These are phyloP conservation scores for Poronia punctata DNA, from an alignment of 495 filamentous ascomycete species.

Conservation along the genomic window DNA sequence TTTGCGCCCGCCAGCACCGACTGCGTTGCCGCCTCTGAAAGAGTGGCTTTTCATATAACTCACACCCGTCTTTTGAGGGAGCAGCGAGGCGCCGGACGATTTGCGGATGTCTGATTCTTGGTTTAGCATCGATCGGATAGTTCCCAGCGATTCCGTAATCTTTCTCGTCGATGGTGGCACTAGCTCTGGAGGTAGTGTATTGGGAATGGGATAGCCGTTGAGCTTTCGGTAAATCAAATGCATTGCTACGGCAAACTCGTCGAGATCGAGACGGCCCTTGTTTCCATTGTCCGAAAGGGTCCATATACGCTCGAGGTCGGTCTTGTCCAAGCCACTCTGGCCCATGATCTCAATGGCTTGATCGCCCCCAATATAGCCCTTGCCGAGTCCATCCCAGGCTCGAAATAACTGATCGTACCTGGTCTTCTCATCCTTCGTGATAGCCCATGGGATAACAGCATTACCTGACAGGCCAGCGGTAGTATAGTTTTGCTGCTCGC, in stretches of 20 bases:
- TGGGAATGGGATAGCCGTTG: constrained; percentile 93
- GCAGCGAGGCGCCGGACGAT: constrained; percentile 72
- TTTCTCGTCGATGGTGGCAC: constrained; percentile 95
- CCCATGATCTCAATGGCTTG: constrained; percentile 96
- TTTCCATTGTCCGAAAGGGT: constrained; percentile 90
- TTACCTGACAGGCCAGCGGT: constrained; percentile 84
- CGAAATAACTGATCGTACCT: constrained; percentile 94
- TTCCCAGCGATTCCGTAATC: constrained; percentile 82
- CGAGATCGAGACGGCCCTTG: constrained; percentile 87
- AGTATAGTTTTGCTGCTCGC: constrained; percentile 80
- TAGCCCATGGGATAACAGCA: constrained; percentile 94
- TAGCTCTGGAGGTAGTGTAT: constrained; percentile 83
- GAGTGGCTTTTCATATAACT: constrained; percentile 96
- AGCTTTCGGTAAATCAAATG: constrained; percentile 96
- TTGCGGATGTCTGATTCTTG: constrained; percentile 84
- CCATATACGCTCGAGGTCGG: constrained; percentile 90
- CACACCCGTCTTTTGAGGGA: constrained; percentile 94
- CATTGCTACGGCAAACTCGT: constrained; percentile 99
- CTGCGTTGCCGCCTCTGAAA: constrained; percentile 54
- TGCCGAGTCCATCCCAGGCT: constrained; percentile 92
- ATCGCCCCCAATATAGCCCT: constrained; percentile 88
- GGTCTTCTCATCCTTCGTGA: constrained; percentile 98
- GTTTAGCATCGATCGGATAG: constrained; percentile 85
- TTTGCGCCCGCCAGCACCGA: constrained; percentile 54
- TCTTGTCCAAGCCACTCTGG: constrained; percentile 86